Percentiles rank a stretch among this genome's conserved stretches.
These are phyloP conservation scores for Ceratobasidium sp. DNA, from an alignment of 1,284 basidiomycete species.

Conservation along the genomic window DNA sequence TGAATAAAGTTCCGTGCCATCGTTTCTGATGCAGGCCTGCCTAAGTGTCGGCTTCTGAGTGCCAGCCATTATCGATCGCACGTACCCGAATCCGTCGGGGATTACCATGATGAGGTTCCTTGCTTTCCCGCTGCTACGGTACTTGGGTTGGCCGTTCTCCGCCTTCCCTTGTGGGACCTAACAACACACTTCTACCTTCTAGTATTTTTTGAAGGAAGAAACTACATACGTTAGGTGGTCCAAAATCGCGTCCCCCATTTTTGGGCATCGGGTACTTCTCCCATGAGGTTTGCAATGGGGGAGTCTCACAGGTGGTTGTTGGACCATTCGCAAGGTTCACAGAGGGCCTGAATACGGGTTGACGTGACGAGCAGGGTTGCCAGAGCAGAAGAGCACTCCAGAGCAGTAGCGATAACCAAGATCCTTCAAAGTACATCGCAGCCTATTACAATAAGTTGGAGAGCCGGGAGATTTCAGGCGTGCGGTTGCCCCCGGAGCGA, in stretches of 20 bases:
- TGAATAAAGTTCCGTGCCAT: conserved; percentile 54
- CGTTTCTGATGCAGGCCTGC: conserved; percentile 54
- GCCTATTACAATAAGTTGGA: too few relatives aligned
- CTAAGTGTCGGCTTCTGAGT: not conserved
- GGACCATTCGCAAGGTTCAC: not conserved
- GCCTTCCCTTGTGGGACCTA: conserved; percentile 43
- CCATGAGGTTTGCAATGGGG: conserved; percentile 42
- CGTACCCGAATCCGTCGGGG: conserved; percentile 54
- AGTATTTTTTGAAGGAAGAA: not conserved
- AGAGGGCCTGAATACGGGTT: not conserved
- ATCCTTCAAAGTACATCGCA: not conserved
- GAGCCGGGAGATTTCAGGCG: too few relatives aligned
- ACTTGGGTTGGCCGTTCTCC: conserved; percentile 39
- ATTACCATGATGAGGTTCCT: conserved; percentile 51
- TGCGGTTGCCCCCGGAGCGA: too few relatives aligned
- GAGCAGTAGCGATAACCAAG: not conserved
- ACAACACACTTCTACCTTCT: not conserved
- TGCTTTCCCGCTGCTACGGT: not conserved
- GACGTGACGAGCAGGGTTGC: not conserved
- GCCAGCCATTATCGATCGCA: not conserved
- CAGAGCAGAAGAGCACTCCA: not conserved
- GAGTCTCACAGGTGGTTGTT: conserved; percentile 16
- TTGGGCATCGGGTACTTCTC: conserved; percentile 7
- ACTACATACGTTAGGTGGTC: conserved; percentile 28
- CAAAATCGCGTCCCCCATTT: conserved; percentile 31